phyloP scores from a whole-genome alignment of 495 filamentous ascomycete species.

The Usnea hakonensis region DNA sequence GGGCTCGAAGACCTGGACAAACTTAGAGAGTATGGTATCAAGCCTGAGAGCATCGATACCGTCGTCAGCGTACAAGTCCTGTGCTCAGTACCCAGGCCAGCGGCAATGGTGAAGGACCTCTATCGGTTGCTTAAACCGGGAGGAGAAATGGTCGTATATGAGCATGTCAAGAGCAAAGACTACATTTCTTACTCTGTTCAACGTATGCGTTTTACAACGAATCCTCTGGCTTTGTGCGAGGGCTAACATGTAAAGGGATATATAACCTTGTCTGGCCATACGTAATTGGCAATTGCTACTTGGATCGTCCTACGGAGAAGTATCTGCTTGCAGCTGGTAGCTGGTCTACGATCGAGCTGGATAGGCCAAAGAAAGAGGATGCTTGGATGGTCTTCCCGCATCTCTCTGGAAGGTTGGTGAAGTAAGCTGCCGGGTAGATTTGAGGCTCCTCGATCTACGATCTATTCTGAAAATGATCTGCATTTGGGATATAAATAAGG shows the following conservation, averaged over 20 bases:
- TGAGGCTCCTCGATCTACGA: background rate
- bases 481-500: background rate
- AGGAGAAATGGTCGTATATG: slow-evolving; percentile 59
- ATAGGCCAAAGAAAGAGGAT: slow-evolving; percentile 10
- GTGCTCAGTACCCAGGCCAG: slow-evolving; percentile 61
- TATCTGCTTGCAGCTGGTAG: slow-evolving; percentile 18
- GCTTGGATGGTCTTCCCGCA: slow-evolving; percentile 15
- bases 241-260: slow-evolving; percentile 5
- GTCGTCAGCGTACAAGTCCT: slow-evolving; percentile 63
- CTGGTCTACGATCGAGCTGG: slow-evolving; percentile 20
- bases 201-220: background rate
- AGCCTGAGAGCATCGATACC: slow-evolving; percentile 53
- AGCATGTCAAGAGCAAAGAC: slow-evolving; percentile 50
- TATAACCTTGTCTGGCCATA: slow-evolving; percentile 22
- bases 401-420: slow-evolving; percentile 18
- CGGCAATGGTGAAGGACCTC: slow-evolving; percentile 47
- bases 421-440: background rate
- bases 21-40: slow-evolving; percentile 38
- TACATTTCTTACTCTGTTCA: slow-evolving; percentile 12
- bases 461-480: background rate
- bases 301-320: slow-evolving; percentile 17
- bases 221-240: background rate
- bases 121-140: slow-evolving; percentile 59
- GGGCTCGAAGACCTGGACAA: slow-evolving; percentile 49
- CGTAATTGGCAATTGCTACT: slow-evolving; percentile 14